Conservation (phyloP, 176 grass and related monocot genomes). For the Otatea glauca region DNA sequence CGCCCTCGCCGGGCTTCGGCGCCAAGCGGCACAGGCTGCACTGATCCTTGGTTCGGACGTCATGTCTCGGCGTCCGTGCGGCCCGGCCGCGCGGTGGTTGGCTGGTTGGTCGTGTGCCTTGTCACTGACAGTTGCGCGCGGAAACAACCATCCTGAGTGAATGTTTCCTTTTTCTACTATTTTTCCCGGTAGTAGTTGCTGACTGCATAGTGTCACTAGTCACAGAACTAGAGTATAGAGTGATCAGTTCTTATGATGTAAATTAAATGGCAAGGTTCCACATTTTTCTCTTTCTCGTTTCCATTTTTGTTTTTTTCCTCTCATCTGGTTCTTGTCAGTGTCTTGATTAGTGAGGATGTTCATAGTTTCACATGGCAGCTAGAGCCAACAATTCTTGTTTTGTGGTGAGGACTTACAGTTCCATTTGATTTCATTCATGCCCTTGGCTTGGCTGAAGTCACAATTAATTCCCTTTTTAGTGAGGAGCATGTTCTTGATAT, state of each 20-base stretch:
- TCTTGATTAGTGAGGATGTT: slow-evolving; percentile 35
- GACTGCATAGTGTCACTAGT: slow-evolving; percentile 46
- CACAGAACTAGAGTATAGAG: slow-evolving; percentile 49
- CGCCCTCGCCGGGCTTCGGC: slow-evolving; percentile 35
- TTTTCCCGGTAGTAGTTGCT: slow-evolving; percentile 32
- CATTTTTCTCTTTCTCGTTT: neutral
- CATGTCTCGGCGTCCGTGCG: neutral
- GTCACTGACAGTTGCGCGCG: neutral
- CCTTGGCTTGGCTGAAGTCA: slow-evolving; percentile 14
- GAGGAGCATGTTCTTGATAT: slow-evolving; percentile 20
- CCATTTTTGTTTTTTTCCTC: neutral
- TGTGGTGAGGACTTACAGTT: slow-evolving; percentile 12
- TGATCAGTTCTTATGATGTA: slow-evolving; percentile 30
- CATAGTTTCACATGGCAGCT: slow-evolving; percentile 42
- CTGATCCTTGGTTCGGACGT: slow-evolving; percentile 16
- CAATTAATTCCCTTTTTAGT: slow-evolving; percentile 4
- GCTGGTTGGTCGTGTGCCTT: neutral
- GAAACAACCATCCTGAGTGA: neutral
- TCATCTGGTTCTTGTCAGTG: slow-evolving; percentile 4
- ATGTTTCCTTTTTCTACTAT: neutral
- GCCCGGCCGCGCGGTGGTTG: neutral
- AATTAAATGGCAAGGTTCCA: slow-evolving; percentile 44
- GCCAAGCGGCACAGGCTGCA: slow-evolving; percentile 58
- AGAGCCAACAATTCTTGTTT: slow-evolving; percentile 17
- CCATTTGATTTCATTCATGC: slow-evolving; percentile 13